Evolutionary conservation across 768 basidiomycete genomes (phyloP), one percentile per base, ranked within the genome.

Genomic region (Leucosporidium creatinivorum): DNA sequence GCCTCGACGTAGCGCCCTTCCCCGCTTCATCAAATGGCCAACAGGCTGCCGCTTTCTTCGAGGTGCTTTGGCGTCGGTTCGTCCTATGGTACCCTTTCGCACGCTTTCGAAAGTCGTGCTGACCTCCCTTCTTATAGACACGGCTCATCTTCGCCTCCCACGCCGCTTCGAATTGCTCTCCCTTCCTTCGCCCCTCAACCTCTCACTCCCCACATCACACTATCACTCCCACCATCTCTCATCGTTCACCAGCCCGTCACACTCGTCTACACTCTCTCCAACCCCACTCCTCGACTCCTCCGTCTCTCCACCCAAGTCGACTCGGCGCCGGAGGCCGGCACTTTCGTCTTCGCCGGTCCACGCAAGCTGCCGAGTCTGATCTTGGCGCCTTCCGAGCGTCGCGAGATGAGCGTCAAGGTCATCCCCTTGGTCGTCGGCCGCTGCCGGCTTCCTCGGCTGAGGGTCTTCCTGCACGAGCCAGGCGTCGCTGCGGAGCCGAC

Each of bases 271-370:
- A 87, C 59, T 83, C 80, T 68, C 77, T 89, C 66, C 84, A 91
- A 75, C 90, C 90, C 76, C 79, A 83, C 63, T 82, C 86, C 73
- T 67, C 81, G 83, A 4, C 80, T 80, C 12, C 83, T 85, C 47
- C 84, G 86, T 69, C 77, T 93, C 44, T 80, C 84, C 17, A 82
- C 92, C 13, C 84, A 87, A 44, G 81, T 93, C 33, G 91, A 94
- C 62, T 82, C 85, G 0, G 78, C 82, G 18, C 89, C 89, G 51
- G 81, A 83, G n/a, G 39, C 39, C 3, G 39, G 39, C 8, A 44
- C 39, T 44, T 94, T 96, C 77, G 85, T 93, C 21, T 84, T 92
- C 52, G 84, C 89, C 4, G 93, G 93, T 0, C 76, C 88, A 47
- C 81, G 89, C 57, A 83, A 80, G 58, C 85, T 85, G 4, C 83